A percentile compares a stretch with the other conserved stretches of the same genome.
phyloP scores from a whole-genome alignment of 495 filamentous ascomycete species.

The Pseudotulostoma volvatum region DNA sequence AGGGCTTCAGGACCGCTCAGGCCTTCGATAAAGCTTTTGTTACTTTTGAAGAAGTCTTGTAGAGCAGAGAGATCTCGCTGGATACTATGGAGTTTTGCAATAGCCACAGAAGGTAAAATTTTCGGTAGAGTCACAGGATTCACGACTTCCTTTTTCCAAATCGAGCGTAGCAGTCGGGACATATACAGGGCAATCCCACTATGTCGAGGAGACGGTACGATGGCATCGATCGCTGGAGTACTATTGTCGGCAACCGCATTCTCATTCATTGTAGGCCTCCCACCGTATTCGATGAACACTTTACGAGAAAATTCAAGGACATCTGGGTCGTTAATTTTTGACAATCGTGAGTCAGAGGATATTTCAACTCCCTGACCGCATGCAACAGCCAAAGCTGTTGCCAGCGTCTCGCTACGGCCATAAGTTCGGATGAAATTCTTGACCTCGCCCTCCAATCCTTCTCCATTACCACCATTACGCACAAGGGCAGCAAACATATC shows the following conservation, averaged over 20 bases:
- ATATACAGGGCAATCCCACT: constrained; percentile 78
- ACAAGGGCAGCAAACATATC: constrained; percentile 82
- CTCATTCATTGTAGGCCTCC: constrained; percentile 61
- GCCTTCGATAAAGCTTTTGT: constrained; percentile 82
- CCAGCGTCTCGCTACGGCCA: constrained; percentile 69
- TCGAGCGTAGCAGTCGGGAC: constrained; percentile 60
- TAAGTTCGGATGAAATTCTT: constrained; percentile 69
- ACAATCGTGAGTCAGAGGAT: constrained; percentile 49
- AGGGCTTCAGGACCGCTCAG: constrained; percentile 72
- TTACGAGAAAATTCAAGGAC: constrained; percentile 70
- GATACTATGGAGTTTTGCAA: constrained; percentile 50
- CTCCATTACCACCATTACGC: constrained; percentile 52
- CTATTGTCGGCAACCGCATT: constrained; percentile 48
- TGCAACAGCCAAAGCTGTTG: constrained; percentile 87
- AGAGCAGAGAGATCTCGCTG: constrained; percentile 68
- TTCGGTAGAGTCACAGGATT: constrained; percentile 34
- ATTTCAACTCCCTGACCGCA: constrained; percentile 80
- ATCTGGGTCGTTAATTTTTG: constrained; percentile 58
- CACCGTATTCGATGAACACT: constrained; percentile 79
- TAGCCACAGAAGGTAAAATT: constrained; percentile 34
- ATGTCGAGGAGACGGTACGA: constrained; percentile 76
- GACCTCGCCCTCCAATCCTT: constrained; percentile 62
- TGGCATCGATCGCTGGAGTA: constrained; percentile 50
- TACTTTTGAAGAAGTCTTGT: constrained; percentile 62
- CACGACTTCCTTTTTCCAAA: constrained; percentile 63